phyloP scores from a whole-genome alignment of 768 basidiomycete genomes.

The Melanogaster broomeanus region DNA sequence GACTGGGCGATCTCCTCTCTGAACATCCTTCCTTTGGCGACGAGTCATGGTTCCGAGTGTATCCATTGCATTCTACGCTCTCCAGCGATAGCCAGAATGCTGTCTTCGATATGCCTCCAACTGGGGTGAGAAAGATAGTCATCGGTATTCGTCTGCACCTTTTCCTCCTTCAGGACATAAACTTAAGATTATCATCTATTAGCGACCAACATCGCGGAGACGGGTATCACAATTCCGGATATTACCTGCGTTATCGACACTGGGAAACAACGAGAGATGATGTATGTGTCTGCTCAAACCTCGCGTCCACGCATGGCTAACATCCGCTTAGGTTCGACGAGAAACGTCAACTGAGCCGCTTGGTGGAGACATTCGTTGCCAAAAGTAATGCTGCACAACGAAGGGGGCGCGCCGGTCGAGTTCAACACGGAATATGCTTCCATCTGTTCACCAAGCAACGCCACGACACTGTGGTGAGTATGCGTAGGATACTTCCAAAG shows the following conservation, averaged over 20 bases:
- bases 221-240: conserved; percentile 97
- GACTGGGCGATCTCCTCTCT: conserved; percentile 75
- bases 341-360: conserved; percentile 90
- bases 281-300: conserved; percentile 39
- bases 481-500: not conserved
- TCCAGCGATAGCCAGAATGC: conserved; percentile 89
- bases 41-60: conserved; percentile 64
- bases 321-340: conserved; percentile 76
- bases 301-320: conserved; percentile 7
- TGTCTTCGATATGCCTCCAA: conserved; percentile 86
- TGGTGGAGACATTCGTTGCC: conserved; percentile 90
- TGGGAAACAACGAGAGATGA: conserved; percentile 94
- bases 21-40: conserved; percentile 76
- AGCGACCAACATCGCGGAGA: conserved; percentile 96
- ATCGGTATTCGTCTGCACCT: conserved; percentile 58
- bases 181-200: not conserved
- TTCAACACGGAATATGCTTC: conserved; percentile 87
- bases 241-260: conserved; percentile 96
- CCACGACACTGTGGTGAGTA: conserved; percentile 72
- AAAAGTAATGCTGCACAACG: conserved; percentile 89
- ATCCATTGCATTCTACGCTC: conserved; percentile 90
- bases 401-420: conserved; percentile 90
- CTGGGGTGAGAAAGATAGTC: conserved; percentile 87
- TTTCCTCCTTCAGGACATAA: not conserved
- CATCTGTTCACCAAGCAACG: conserved; percentile 91